Base-by-base conservation (phyloP, 2,329 filamentous ascomycete species). In the Xenoacremonium recifei region DNA sequence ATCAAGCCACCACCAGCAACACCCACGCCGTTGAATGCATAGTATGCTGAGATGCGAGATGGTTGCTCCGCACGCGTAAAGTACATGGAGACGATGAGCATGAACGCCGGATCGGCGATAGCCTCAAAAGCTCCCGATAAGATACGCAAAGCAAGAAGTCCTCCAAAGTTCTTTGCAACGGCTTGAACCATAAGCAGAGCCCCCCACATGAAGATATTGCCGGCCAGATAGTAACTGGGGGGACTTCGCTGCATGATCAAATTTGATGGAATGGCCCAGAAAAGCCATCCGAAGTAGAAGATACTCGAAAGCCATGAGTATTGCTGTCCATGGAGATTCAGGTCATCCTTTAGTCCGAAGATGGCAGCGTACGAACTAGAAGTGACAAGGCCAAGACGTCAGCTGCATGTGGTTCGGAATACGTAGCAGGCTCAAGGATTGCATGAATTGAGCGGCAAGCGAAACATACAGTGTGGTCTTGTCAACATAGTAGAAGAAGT, bases 71-170 rank as follows among this genome's bases (percentile, higher is more conserved):
- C 67, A 9, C 80, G 69, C 2, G 80, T 83, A 51, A 83, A 73
- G 74, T 79, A 86, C 79, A 84, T 84, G 4, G 72, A 73, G 0
- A 80, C 84, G 25, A 85, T 79, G 2, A 85, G 61, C 69, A 85
- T 81, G 45, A 84, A 81, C 1, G 65, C 65, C 2, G 67, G 67
- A 31, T 67, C 64, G 3, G 65, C 66, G 23, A 67, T 66, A 3
- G 81, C 78, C 55, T 85, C 82, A 45, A 84, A 83, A 17, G 82
- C 77, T 53, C 83, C 83, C 1, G 84, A 76, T 2, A 86, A 58
- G 1, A 79, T 75, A 5, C 83, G 71, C 6, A 85, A 69, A 1
- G 68, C 62, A 3, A 81, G 64, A 15, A 85, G 63, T 1, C 71
- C 68, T 0, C 69, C 68, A 54, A 85, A 86, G 54, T 74, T 80